phyloP scores from a whole-genome alignment of 2,329 filamentous ascomycete species.

The Ophioceras dolichostomum region DNA sequence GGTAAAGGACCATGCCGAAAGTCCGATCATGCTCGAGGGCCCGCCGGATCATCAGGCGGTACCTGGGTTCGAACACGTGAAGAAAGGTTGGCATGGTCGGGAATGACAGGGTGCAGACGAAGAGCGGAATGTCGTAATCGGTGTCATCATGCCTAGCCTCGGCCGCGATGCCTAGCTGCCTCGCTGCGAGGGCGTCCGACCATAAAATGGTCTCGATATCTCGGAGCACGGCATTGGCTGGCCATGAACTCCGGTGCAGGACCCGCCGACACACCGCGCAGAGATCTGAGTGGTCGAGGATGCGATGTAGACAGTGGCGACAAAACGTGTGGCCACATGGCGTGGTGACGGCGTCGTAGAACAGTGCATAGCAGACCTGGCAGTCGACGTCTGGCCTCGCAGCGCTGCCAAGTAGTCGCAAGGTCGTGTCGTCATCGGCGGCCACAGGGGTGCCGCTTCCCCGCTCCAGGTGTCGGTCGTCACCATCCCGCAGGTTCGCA shows the following conservation, averaged over 20 bases:
- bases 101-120: slow-evolving; percentile 72
- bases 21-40: slow-evolving; percentile 60
- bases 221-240: slow-evolving; percentile 50
- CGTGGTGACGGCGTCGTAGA: slow-evolving; percentile 73
- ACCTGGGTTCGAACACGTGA: slow-evolving; percentile 86
- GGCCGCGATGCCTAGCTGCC: slow-evolving; percentile 39
- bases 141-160: slow-evolving; percentile 42
- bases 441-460: no score
- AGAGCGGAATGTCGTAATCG: slow-evolving; percentile 56
- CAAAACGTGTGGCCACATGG: slow-evolving; percentile 86
- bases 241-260: slow-evolving; percentile 25
- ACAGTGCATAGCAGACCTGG: slow-evolving; percentile 73
- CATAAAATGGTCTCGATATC: slow-evolving; percentile 58
- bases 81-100: slow-evolving; percentile 76
- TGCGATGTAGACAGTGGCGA: slow-evolving; percentile 61
- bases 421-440: no score
- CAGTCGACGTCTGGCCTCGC: slow-evolving; percentile 68
- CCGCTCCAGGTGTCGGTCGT: slow-evolving; percentile 32
- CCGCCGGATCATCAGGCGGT: slow-evolving; percentile 77
- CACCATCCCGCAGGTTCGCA: slow-evolving; percentile 38
- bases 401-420: no score
- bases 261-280: slow-evolving; percentile 71
- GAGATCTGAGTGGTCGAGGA: slow-evolving; percentile 63
- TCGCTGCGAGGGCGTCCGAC: slow-evolving; percentile 47
- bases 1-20: slow-evolving; percentile 79